These are phyloP conservation scores for Meyerozyma smithsonii DNA, from an alignment of 1,139 yeast species.

Conservation along the genomic window DNA sequence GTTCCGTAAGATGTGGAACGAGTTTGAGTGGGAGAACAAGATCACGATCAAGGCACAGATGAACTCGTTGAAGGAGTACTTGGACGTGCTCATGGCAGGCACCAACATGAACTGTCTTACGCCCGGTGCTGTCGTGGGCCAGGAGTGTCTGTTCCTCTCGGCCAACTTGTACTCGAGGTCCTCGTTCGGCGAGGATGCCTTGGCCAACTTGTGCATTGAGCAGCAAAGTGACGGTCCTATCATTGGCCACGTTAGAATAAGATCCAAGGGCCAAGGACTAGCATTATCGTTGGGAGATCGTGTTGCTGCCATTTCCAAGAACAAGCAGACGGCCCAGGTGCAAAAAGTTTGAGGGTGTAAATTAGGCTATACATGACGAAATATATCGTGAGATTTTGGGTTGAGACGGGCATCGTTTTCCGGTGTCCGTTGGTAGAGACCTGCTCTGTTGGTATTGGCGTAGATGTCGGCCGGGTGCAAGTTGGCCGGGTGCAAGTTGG, in stretches of 20 bases:
- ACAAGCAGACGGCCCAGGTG: constrained; percentile 27
- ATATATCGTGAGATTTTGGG: constrained; percentile 1
- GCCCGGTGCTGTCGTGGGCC: constrained; percentile 81
- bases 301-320: constrained; percentile 74
- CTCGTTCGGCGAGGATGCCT: constrained; percentile 95
- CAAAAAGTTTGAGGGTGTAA: constrained; percentile 3
- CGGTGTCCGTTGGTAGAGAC: constrained; percentile 1
- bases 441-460: constrained; percentile 1
- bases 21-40: constrained; percentile 99
- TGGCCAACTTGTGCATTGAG: constrained; percentile 94
- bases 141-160: constrained; percentile 86
- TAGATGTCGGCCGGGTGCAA: not conserved
- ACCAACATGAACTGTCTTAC: constrained; percentile 95
- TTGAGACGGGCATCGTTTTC: constrained; percentile 1
- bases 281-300: constrained; percentile 94
- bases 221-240: constrained; percentile 70
- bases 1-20: constrained; percentile 98
- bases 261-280: constrained; percentile 97
- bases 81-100: constrained; percentile 71
- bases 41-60: constrained; percentile 78
- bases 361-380: not conserved
- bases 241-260: constrained; percentile 91
- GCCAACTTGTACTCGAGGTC: constrained; percentile 93
- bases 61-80: constrained; percentile 68
- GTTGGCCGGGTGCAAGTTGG: not conserved